Evolutionary conservation across 441 rosid species (phyloP), one percentile per base, ranked within the genome.

Genomic region (Pelargonium fulgidum): DNA sequence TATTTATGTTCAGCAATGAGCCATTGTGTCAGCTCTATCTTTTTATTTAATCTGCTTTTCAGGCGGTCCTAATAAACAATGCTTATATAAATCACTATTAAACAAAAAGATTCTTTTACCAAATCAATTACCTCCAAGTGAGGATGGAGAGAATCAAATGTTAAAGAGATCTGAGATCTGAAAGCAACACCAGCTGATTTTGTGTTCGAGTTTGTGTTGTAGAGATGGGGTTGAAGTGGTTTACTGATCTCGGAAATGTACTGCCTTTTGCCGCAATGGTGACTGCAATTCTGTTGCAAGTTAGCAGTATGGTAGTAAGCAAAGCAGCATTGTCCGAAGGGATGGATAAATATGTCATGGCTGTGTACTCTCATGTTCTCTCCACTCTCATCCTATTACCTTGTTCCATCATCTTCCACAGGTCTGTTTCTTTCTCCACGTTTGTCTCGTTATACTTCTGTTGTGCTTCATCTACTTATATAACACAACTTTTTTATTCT

Each of bases 311-410:
- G 14, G 56, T 50, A 50, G 56, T 85, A 5, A 79, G 79, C 76
- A 85, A 85, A 77, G 81, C 74, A 22, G 85, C 85, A 47, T 74
- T 81, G 72, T 22, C 75, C 14, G 72, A 77, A 61, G 86, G 85
- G 1, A 54, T 81, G 80, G 81, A 80, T 69, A 75, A 79, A 50
- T 76, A 74, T 17, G 76, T 81, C 39, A 79, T 76, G 22, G 62
- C 74, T n/a, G 73, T 78, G 54, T 85, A 85, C 64, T 62, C 77
- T 3, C 76, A 81, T 29, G 71, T 79, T 4, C 39, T 82, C 1
- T 77, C 73, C 56, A 69, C 82, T 36, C 29, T 79, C 61, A 48
- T 79, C 58, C 79, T 85, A 33, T 72, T 79, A 42, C 85, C 84
- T 45, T 65, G 64, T 16, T 68, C 19, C 17, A 50, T 81, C 67